These are phyloP conservation scores for Striga asiatica DNA, from an alignment of 257 asterid genomes.

Conservation along the genomic window DNA sequence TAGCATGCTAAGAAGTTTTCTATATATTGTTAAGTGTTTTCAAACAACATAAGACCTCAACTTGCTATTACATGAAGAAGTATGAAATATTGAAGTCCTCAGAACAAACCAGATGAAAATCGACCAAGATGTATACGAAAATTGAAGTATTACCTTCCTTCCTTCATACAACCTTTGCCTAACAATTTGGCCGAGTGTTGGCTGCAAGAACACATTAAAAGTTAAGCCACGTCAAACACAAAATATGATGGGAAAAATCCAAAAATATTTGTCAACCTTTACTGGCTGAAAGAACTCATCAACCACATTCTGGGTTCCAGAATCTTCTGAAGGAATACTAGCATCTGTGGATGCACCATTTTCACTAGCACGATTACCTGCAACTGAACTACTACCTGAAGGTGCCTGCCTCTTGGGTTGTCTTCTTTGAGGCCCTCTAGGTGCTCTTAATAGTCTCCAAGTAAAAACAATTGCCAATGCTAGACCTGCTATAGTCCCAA, in stretches of 20 bases:
- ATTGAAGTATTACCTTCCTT: conserved; percentile 69
- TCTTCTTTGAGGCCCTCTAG: conserved; percentile 57
- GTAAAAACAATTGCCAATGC: conserved; percentile 78
- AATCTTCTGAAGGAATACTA: conserved; percentile 42
- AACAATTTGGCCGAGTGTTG: conserved; percentile 73
- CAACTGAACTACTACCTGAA: conserved; percentile 44
- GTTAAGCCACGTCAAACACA: neutral
- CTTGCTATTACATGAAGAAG: neutral
- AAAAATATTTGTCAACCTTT: conserved; percentile 31
- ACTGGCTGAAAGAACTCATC: conserved; percentile 82
- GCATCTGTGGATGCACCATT: conserved; percentile 27
- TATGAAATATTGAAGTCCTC: neutral
- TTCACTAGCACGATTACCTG: conserved; percentile 22
- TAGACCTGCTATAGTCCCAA: conserved; percentile 76
- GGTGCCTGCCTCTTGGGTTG: conserved; percentile 52
- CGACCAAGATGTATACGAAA: neutral
- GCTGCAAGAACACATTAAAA: conserved; percentile 36
- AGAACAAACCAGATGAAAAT: conserved; percentile 11
- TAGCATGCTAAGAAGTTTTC: too few relatives aligned
- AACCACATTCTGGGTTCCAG: conserved; percentile 52
- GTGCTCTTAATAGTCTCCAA: conserved; percentile 69
- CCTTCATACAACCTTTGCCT: conserved; percentile 83
- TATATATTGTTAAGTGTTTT: too few relatives aligned
- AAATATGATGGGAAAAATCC: neutral
- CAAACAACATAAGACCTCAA: neutral